These are phyloP conservation scores for Fusarium torreyae DNA, from an alignment of 2,329 filamentous ascomycete genomes.

Conservation along the genomic window DNA sequence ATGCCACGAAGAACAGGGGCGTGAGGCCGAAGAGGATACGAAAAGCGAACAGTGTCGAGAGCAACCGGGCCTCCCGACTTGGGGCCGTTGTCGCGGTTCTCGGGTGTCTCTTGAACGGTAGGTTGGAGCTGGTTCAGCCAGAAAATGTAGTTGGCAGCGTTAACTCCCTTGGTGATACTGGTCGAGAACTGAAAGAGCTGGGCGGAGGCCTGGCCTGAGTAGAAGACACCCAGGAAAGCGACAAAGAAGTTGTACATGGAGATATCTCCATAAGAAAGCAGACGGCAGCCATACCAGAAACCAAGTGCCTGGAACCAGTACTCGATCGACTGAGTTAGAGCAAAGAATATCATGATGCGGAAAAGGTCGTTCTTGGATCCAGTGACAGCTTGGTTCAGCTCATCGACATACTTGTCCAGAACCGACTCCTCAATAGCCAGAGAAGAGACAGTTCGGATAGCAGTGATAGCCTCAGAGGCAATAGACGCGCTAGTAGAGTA, in stretches of 20 bases:
- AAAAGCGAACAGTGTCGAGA: slow-evolving; percentile 72
- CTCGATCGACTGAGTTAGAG: slow-evolving; percentile 56
- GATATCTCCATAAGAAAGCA: slow-evolving; percentile 60
- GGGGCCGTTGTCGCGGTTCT: slow-evolving; percentile 58
- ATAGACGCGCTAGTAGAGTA: slow-evolving; percentile 58
- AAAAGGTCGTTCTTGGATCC: slow-evolving; percentile 53
- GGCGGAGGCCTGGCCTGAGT: slow-evolving; percentile 59
- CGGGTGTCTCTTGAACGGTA: slow-evolving; percentile 58
- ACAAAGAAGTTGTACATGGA: slow-evolving; percentile 68
- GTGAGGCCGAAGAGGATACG: slow-evolving; percentile 68
- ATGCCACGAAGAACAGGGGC: slow-evolving; percentile 61
- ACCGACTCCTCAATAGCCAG: slow-evolving; percentile 59
- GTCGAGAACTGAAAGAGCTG: slow-evolving; percentile 64
- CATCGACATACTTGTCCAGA: slow-evolving; percentile 51
- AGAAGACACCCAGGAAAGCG: slow-evolving; percentile 67
- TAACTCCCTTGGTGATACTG: slow-evolving; percentile 66
- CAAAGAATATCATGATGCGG: slow-evolving; percentile 56
- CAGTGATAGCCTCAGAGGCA: slow-evolving; percentile 61
- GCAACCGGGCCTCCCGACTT: slow-evolving; percentile 57
- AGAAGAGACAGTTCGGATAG: slow-evolving; percentile 59
- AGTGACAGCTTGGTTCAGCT: slow-evolving; percentile 51
- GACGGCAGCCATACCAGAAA: slow-evolving; percentile 59
- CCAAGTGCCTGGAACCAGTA: slow-evolving; percentile 59
- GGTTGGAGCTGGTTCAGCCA: slow-evolving; percentile 62
- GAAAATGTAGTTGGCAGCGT: slow-evolving; percentile 66